Percentiles rank a stretch among this genome's conserved stretches.
Conservation (phyloP, 768 basidiomycete genomes). For the Obba rivulosa region DNA sequence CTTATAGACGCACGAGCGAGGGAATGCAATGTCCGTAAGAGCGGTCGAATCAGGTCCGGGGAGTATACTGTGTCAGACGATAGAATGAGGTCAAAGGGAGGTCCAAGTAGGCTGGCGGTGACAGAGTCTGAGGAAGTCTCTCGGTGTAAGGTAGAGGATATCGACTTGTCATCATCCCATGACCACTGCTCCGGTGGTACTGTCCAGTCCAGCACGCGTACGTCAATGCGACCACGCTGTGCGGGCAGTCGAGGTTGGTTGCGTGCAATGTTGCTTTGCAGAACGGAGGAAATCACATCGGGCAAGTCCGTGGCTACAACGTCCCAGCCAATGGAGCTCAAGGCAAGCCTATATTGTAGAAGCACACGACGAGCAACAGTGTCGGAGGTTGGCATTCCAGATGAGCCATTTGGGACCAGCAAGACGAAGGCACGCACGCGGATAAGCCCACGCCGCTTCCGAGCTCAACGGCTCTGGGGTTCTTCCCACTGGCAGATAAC, state of each 20-base stretch:
- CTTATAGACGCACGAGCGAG: conserved; percentile 38
- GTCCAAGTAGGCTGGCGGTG: conserved; percentile 26
- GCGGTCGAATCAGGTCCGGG: conserved; percentile 53
- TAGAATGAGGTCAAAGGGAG: conserved; percentile 72
- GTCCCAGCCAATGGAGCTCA: conserved; percentile 66
- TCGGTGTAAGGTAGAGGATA: conserved; percentile 4
- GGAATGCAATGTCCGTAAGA: conserved; percentile 61
- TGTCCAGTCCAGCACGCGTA: conserved; percentile 70
- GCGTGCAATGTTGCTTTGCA: conserved; percentile 52
- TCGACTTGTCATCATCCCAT: conserved; percentile 37
- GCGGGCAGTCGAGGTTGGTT: conserved; percentile 34
- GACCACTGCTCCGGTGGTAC: conserved; percentile 48
- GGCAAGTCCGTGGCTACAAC: conserved; percentile 73
- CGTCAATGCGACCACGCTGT: conserved; percentile 43
- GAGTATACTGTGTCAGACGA: conserved; percentile 83
- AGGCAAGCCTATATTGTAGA: conserved; percentile 43
- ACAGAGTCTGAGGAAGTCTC: not conserved
- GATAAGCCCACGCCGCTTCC: conserved; percentile 81
- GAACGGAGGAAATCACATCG: conserved; percentile 58
- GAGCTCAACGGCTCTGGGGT: conserved; percentile 59
- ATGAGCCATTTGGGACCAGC: not conserved
- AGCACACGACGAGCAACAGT: too few relatives aligned
- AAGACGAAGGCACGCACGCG: conserved; percentile 42
- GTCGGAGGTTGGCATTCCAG: conserved; percentile 2
- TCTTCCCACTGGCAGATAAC: conserved; percentile 9